Base-by-base conservation (phyloP, 176 grass and related monocot genomes). In the Secale cereale region DNA sequence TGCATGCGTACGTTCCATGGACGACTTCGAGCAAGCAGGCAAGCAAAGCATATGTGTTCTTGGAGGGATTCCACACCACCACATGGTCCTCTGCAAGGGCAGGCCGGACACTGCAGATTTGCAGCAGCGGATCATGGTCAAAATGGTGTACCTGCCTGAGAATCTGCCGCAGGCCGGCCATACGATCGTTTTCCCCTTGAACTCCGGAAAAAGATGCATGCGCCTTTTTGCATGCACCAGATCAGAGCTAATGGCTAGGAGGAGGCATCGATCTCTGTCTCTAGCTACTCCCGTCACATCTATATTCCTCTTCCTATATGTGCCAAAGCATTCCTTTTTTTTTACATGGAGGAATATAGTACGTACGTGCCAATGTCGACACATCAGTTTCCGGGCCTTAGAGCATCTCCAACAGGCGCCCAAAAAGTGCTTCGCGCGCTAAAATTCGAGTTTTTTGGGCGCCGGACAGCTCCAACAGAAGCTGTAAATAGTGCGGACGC, bases 181-280 rank as follows among this genome's bases (percentile, higher is more conserved):
- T 73, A 83, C 36, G 77, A 13, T 82, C 77, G 19, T 59, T 59
- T 31, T 37, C 84, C 84, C 41, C 22, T 37, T 0, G n/a, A n/a
- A 13, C 35, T 13, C 81, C 48, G 50, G 70, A 70, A 84, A 87
- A 91, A 70, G 77, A 70, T 87, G 89, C 80, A 81, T 87, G 89
- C 80, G 36, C 66, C 40, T 87, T 90, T 75, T 76, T 84, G 85
- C 76, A 59, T 74, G 69, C 76, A 76, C 74, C 75, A 50, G 46
- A 85, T 79, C 60, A 83, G 78, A 43, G 45, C 27, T 66, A 20
- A 22, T 52, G 0, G 52, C 52, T 22, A 22, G 52, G 62, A 84
- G 65, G 64, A 62, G n/a, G n/a, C n/a, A n/a, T n/a, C n/a, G n/a
- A 50, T 84, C 85, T 81, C 41, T 74, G 70, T 74, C 41, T 73